Evolutionary conservation across 495 filamentous ascomycete species (phyloP).

Genomic region (Xylaria grammica): DNA sequence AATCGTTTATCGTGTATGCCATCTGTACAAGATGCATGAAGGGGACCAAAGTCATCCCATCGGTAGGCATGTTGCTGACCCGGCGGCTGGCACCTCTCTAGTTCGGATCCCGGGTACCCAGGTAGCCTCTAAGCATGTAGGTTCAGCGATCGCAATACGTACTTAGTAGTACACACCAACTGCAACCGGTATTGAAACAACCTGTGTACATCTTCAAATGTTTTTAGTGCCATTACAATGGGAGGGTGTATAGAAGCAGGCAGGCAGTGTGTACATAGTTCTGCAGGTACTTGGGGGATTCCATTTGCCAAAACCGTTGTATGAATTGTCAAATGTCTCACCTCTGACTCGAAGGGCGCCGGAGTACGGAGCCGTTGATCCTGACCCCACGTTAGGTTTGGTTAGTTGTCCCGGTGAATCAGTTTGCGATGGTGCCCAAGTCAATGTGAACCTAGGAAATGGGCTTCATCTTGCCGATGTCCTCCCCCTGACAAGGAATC

Average conservation of each 20-base stretch:
- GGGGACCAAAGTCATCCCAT: background rate
- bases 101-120: slow-evolving; percentile 1
- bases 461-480: background rate
- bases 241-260: no score
- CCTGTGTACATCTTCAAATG: no score
- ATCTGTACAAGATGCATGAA: background rate
- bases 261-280: background rate
- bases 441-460: background rate
- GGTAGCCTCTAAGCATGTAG: background rate
- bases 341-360: slow-evolving; percentile 20
- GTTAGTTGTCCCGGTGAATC: slow-evolving; percentile 1
- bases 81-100: background rate
- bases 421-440: slow-evolving; percentile 6
- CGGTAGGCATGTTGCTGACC: background rate
- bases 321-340: slow-evolving; percentile 11
- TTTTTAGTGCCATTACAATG: no score
- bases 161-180: no score
- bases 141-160: slow-evolving; percentile 4
- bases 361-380: slow-evolving; percentile 10
- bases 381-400: slow-evolving; percentile 15
- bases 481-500: background rate
- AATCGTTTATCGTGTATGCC: background rate
- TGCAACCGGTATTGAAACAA: no score
- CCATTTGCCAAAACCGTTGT: slow-evolving; percentile 17
- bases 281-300: background rate